These are phyloP conservation scores for Yamadazyma ubonensis DNA, from an alignment of 805 yeast genomes.

Conservation along the genomic window DNA sequence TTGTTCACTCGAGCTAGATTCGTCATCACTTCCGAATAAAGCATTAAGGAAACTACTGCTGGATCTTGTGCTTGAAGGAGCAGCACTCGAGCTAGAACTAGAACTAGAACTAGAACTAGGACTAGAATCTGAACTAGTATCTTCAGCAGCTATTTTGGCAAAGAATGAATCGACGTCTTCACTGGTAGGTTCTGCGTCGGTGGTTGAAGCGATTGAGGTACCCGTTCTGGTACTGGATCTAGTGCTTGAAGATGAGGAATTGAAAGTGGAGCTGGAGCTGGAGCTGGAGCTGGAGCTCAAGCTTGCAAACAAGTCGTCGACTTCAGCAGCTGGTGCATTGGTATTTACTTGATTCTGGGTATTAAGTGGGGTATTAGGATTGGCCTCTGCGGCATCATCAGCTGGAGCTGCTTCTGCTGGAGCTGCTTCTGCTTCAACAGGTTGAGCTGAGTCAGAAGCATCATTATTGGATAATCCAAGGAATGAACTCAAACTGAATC, in stretches of 20 bases:
- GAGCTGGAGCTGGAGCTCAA: conserved; percentile 11
- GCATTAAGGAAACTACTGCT: conserved; percentile 7
- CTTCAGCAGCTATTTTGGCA: conserved; percentile 7
- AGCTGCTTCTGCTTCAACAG: conserved; percentile 8
- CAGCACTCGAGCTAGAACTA: conserved; percentile 4
- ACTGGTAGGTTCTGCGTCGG: conserved; percentile 1
- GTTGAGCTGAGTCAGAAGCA: conserved; percentile 2
- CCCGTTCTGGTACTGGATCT: conserved; percentile 14
- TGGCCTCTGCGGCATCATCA: too few relatives aligned
- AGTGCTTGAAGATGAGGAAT: conserved; percentile 16
- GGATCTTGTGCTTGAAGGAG: conserved; percentile 3
- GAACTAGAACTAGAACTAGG: conserved; percentile 17
- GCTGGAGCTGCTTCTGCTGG: conserved; percentile 5
- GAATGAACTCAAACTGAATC: conserved; percentile 15
- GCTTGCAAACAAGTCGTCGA: too few relatives aligned
- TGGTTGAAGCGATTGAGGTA: conserved; percentile 11
- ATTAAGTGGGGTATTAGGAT: too few relatives aligned
- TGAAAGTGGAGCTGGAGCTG: conserved; percentile 14
- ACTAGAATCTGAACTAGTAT: conserved; percentile 4
- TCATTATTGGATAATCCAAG: conserved; percentile 1
- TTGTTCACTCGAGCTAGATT: conserved; percentile 1
- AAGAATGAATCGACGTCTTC: conserved; percentile 11
- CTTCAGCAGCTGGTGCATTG: conserved; percentile 8
- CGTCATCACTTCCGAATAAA: conserved; percentile 7
- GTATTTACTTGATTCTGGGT: too few relatives aligned